Percentiles rank a stretch among this genome's conserved stretches.
phyloP scores from a whole-genome alignment of 495 filamentous ascomycete species.

The Rhizodiscina lignyota region DNA sequence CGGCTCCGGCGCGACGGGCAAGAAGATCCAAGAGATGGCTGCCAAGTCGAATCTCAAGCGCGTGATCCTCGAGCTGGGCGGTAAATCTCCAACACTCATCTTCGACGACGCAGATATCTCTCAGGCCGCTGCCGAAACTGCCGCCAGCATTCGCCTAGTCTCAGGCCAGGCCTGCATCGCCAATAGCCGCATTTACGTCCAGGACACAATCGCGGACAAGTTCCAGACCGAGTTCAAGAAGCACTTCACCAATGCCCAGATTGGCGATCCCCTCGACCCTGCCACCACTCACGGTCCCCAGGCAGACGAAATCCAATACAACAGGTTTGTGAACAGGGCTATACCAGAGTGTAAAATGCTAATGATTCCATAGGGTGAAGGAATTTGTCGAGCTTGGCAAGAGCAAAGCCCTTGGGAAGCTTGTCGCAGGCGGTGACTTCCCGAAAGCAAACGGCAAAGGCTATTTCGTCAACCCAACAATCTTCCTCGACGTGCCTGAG shows the following conservation, averaged over 20 bases:
- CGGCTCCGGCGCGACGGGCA: slow-evolving; percentile 14
- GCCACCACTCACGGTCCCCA: slow-evolving; percentile 19
- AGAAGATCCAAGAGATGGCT: slow-evolving; percentile 8
- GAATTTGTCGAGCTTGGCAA: slow-evolving; percentile 11
- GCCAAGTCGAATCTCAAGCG: slow-evolving; percentile 22
- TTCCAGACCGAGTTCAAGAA: slow-evolving; percentile 16
- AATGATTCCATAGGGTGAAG: slow-evolving; percentile 12
- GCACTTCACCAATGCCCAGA: slow-evolving; percentile 7
- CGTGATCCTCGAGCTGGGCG: slow-evolving; percentile 22
- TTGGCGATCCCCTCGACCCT: slow-evolving; percentile 19
- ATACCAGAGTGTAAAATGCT: too few species aligned
- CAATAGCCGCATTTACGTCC: slow-evolving; percentile 22
- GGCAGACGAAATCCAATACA: slow-evolving; percentile 14
- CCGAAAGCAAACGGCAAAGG: slow-evolving; percentile 16
- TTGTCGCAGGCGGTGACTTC: slow-evolving; percentile 5
- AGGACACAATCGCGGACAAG: slow-evolving; percentile 19
- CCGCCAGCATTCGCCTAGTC: slow-evolving; percentile 10
- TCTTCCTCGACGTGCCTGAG: slow-evolving; percentile 26
- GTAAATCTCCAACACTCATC: slow-evolving; percentile 20
- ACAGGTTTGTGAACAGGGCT: too few species aligned
- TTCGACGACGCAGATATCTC: slow-evolving; percentile 22
- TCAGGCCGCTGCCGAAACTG: slow-evolving; percentile 15
- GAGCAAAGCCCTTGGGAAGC: slow-evolving; percentile 8
- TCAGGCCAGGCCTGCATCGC: slow-evolving; percentile 21
- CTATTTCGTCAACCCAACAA: slow-evolving; percentile 32